These are phyloP conservation scores for Alloascoidea africana DNA, from an alignment of 805 yeast genomes.

Conservation along the genomic window DNA sequence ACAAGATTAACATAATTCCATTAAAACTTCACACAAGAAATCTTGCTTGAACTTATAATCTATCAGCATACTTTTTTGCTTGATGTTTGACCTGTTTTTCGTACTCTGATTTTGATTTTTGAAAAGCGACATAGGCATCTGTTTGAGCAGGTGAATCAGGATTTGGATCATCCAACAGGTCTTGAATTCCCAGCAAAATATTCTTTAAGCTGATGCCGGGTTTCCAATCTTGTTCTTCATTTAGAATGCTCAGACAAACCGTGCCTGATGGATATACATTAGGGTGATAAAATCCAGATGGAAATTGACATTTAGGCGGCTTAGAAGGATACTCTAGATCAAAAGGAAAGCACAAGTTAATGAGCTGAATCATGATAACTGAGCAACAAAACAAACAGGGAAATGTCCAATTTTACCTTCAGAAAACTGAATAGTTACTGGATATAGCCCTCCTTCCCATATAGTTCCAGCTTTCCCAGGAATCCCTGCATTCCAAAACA, in stretches of 20 bases:
- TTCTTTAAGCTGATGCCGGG: conserved; percentile 91
- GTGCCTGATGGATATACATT: conserved; percentile 97
- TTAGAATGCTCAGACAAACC: conserved; percentile 79
- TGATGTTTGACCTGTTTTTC: conserved; percentile 71
- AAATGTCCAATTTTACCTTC: conserved; percentile 13
- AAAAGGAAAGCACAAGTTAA: too few relatives aligned
- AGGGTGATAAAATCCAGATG: conserved; percentile 88
- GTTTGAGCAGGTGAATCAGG: conserved; percentile 96
- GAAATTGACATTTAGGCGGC: conserved; percentile 89
- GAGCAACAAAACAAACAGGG: not conserved
- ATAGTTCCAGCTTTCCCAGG: conserved; percentile 82
- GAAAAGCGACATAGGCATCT: conserved; percentile 85
- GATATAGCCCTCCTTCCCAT: conserved; percentile 88
- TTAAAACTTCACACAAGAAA: too few relatives aligned
- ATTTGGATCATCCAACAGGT: conserved; percentile 77
- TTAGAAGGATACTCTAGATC: conserved; percentile 74
- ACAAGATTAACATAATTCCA: too few relatives aligned
- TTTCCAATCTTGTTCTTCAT: conserved; percentile 96
- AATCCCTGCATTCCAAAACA: conserved; percentile 87
- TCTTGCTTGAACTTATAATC: too few relatives aligned
- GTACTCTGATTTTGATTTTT: conserved; percentile 51
- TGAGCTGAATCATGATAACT: not conserved
- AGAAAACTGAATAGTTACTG: conserved; percentile 69
- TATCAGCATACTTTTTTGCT: conserved; percentile 57
- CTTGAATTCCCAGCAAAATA: conserved; percentile 84